Evolutionary conservation across 2,329 filamentous ascomycete genomes (phyloP).

Genomic region (Xylariaceae sp.): DNA sequence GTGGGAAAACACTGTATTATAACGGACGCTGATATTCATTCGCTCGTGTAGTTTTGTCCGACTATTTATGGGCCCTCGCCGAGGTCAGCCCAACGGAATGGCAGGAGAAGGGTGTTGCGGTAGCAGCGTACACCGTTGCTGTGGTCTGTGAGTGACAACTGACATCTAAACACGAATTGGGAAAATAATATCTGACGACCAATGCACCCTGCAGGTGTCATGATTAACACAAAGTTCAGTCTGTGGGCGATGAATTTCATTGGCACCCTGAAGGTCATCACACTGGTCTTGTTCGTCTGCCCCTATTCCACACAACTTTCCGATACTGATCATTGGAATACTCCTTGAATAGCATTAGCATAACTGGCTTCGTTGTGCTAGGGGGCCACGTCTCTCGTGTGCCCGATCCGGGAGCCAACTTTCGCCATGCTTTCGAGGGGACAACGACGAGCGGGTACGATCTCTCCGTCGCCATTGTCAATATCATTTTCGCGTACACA

Average conservation of each 20-base stretch:
- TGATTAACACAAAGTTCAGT: conserved; percentile 57
- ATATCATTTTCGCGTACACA: conserved; percentile 56
- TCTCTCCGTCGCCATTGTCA: conserved; percentile 58
- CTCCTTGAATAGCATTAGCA: conserved; percentile 39
- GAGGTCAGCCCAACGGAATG: conserved; percentile 52
- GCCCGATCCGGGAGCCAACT: conserved; percentile 51
- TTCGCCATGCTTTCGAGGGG: conserved; percentile 52
- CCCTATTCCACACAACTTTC: not conserved
- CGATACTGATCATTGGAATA: not conserved
- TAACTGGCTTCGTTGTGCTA: conserved; percentile 61
- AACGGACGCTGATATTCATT: too few relatives aligned
- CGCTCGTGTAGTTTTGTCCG: conserved; percentile 49
- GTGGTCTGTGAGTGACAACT: conserved; percentile 47
- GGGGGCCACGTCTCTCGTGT: conserved; percentile 51
- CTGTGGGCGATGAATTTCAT: conserved; percentile 55
- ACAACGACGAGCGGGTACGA: conserved; percentile 40
- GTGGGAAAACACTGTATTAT: too few relatives aligned
- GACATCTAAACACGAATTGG: not conserved
- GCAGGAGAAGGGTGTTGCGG: conserved; percentile 65
- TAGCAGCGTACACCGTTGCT: conserved; percentile 61
- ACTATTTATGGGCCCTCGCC: conserved; percentile 60
- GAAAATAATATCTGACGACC: not conserved
- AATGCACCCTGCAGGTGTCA: conserved; percentile 30
- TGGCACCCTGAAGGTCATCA: conserved; percentile 58
- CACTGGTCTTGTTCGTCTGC: conserved; percentile 51